A percentile compares a stretch with the other conserved stretches of the same genome.
Evolutionary conservation across 2,329 filamentous ascomycete species (phyloP).

Genomic region (Thelonectria olida): DNA sequence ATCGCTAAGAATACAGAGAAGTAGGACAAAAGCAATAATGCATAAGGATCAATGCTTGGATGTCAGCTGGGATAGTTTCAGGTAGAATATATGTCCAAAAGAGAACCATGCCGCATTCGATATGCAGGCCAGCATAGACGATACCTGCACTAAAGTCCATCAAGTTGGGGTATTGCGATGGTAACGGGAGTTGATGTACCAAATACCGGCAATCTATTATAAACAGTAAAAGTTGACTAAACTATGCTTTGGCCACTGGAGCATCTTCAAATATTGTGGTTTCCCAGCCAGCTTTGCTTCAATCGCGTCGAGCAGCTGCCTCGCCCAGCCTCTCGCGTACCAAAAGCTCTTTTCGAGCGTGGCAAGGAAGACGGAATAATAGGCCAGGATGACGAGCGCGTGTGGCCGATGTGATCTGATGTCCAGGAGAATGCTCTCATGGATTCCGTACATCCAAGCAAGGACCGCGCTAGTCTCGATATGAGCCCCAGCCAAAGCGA

Average conservation of each 20-base stretch:
- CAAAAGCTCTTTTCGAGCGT: slow-evolving; percentile 39
- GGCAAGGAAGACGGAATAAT: slow-evolving; percentile 37
- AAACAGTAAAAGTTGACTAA: slow-evolving; percentile 22
- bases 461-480: slow-evolving; percentile 34
- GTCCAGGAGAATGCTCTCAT: slow-evolving; percentile 40
- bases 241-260: slow-evolving; percentile 37
- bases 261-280: slow-evolving; percentile 29
- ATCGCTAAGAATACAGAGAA: too few species aligned
- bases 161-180: too few species aligned
- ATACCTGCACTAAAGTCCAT: too few species aligned
- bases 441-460: slow-evolving; percentile 39
- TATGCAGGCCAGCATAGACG: too few species aligned
- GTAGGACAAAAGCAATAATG: too few species aligned
- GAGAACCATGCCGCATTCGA: too few species aligned
- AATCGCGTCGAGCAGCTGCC: slow-evolving; percentile 28
- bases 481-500: slow-evolving; percentile 33
- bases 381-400: slow-evolving; percentile 38
- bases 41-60: too few species aligned
- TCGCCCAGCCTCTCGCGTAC: slow-evolving; percentile 39
- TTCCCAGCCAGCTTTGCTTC: slow-evolving; percentile 30
- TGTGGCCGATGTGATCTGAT: slow-evolving; percentile 34
- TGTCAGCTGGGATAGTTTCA: too few species aligned
- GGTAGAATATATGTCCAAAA: too few species aligned
- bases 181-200: too few species aligned
- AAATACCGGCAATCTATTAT: too few species aligned